These are phyloP conservation scores for Endocalyx cinctus DNA, from an alignment of 2,329 filamentous ascomycete genomes.

Conservation along the genomic window DNA sequence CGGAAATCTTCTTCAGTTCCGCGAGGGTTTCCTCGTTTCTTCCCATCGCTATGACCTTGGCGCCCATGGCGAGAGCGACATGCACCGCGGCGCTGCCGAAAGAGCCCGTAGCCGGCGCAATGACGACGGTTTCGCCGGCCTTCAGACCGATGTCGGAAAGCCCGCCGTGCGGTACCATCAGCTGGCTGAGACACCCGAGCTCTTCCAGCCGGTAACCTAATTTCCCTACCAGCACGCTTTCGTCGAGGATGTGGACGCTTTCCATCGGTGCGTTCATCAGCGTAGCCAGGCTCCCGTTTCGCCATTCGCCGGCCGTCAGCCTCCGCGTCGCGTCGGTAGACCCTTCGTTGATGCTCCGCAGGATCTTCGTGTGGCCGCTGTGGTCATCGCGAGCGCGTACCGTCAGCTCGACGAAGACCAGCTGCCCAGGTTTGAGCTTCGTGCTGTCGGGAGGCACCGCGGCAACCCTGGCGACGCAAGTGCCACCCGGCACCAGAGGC, in stretches of 20 bases:
- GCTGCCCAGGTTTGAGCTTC: slow-evolving; percentile 23
- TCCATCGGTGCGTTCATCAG: slow-evolving; percentile 31
- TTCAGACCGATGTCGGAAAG: slow-evolving; percentile 36
- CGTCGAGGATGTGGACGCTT: slow-evolving; percentile 29
- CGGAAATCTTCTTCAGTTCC: slow-evolving; percentile 25
- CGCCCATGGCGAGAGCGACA: slow-evolving; percentile 44
- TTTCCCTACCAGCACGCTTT: slow-evolving; percentile 19
- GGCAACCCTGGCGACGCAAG: slow-evolving; percentile 29
- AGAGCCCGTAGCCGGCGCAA: slow-evolving; percentile 41
- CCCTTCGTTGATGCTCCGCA: slow-evolving; percentile 28
- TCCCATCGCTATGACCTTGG: slow-evolving; percentile 45
- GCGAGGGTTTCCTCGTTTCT: slow-evolving; percentile 33
- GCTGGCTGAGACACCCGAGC: slow-evolving; percentile 29
- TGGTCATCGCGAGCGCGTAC: slow-evolving; percentile 30
- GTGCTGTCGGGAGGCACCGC: slow-evolving; percentile 28
- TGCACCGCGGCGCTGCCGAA: slow-evolving; percentile 41
- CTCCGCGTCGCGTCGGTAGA: slow-evolving; percentile 15
- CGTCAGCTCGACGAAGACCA: slow-evolving; percentile 30
- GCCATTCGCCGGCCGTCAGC: slow-evolving; percentile 27
- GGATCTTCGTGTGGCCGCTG: slow-evolving; percentile 16
- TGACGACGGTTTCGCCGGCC: slow-evolving; percentile 41
- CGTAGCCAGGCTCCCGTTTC: slow-evolving; percentile 28
- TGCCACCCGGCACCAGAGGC: slow-evolving; percentile 24
- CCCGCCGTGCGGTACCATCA: slow-evolving; percentile 41
- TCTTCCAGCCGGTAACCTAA: slow-evolving; percentile 35